phyloP scores from a whole-genome alignment of 2,329 filamentous ascomycete species.

The Phialophora chinensis region DNA sequence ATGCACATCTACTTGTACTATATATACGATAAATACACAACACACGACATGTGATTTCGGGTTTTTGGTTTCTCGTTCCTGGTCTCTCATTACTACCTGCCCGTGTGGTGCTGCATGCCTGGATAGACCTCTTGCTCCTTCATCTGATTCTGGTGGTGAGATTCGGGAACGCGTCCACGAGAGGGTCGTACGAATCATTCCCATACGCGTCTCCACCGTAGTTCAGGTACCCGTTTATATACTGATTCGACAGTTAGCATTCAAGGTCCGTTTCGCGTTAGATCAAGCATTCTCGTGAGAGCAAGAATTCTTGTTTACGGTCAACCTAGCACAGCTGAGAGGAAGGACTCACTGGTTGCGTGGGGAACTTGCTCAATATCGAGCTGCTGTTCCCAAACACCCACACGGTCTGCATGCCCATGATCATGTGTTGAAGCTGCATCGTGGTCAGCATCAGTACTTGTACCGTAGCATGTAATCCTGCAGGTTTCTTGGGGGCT shows the following conservation, averaged over 20 bases:
- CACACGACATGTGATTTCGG: background rate
- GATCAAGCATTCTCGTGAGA: no score
- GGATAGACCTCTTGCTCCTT: background rate
- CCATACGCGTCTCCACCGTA: conserved; percentile 55
- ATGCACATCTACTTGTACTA: background rate
- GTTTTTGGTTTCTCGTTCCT: no score
- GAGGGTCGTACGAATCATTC: conserved; percentile 39
- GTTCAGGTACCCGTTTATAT: conserved; percentile 51
- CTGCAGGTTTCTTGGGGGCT: conserved; percentile 41
- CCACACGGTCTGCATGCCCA: conserved; percentile 47
- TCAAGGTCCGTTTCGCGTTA: background rate
- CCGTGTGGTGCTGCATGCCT: background rate
- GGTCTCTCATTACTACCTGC: no score
- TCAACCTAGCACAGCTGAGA: background rate
- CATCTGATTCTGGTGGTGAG: background rate
- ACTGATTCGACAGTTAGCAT: background rate
- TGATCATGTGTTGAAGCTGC: conserved; percentile 43
- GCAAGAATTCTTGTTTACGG: no score
- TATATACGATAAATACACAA: background rate
- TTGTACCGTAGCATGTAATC: conserved; percentile 58
- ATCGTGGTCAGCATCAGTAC: background rate
- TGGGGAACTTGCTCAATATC: conserved; percentile 45
- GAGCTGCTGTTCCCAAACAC: conserved; percentile 52
- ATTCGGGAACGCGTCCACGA: conserved; percentile 20
- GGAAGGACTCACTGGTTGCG: conserved; percentile 23